Evolutionary conservation across 1,284 basidiomycete species (phyloP).

Genomic region (Naganishia sp.): DNA sequence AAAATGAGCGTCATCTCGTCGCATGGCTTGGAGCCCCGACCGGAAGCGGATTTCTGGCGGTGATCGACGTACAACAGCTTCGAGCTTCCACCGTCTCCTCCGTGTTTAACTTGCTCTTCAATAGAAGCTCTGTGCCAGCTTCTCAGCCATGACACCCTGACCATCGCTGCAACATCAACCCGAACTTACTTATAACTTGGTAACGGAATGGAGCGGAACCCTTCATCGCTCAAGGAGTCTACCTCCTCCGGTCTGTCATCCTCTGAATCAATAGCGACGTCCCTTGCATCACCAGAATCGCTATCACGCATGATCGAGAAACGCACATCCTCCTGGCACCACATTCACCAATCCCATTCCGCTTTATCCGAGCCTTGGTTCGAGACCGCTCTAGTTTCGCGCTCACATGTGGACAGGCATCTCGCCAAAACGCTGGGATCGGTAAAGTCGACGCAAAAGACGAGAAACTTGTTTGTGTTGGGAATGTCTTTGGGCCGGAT

Average conservation of each 20-base stretch:
- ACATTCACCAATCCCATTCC: conserved; percentile 26
- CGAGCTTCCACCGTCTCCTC: background rate
- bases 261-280: background rate
- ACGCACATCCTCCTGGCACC: conserved; percentile 32
- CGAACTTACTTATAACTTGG: no score
- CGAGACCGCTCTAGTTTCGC: conserved; percentile 49
- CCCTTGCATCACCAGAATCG: conserved; percentile 3
- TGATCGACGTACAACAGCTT: background rate
- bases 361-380: conserved; percentile 48
- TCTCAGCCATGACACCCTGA: no score
- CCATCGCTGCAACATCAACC: no score
- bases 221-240: no score
- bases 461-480: conserved; percentile 48
- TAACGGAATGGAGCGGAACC: no score
- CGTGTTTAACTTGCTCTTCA: no score
- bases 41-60: background rate
- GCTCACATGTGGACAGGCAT: conserved; percentile 32
- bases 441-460: conserved; percentile 38
- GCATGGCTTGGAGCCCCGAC: background rate
- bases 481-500: conserved; percentile 55
- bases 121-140: no score
- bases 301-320: conserved; percentile 15
- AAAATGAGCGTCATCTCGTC: background rate
- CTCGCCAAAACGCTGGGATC: conserved; percentile 47
- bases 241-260: no score